Evolutionary conservation across 139 green algal genomes (phyloP).

Genomic region (Chlamydomonas applanata): DNA sequence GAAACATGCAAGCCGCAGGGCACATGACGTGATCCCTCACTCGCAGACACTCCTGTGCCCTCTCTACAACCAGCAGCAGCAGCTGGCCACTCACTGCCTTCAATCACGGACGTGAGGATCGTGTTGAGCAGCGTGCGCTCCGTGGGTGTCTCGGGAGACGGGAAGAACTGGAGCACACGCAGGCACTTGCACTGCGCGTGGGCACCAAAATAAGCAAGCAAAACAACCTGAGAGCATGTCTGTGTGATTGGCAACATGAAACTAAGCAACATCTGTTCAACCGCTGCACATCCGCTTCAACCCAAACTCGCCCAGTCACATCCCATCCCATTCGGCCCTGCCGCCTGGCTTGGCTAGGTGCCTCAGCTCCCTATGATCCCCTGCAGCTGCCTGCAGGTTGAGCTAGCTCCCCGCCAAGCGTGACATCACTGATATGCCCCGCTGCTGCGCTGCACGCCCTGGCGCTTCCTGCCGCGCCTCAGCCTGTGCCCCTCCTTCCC

Average conservation of each 20-base stretch:
- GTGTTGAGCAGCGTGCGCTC: constrained; percentile 55
- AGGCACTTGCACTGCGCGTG: constrained; percentile 84
- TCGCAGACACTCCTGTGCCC: too few relatives aligned
- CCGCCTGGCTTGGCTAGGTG: too few relatives aligned
- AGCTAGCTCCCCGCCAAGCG: too few relatives aligned
- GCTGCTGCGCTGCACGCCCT: not conserved
- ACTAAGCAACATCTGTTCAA: not conserved
- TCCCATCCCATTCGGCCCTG: not conserved
- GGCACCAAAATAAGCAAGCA: constrained; percentile 17
- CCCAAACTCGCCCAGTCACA: not conserved
- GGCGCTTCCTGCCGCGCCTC: not conserved
- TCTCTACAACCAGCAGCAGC: too few relatives aligned
- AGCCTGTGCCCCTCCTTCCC: too few relatives aligned
- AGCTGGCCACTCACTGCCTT: constrained; percentile 16
- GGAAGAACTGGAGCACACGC: constrained; percentile 94
- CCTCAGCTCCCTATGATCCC: too few relatives aligned
- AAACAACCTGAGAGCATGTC: not conserved
- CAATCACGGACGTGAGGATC: constrained; percentile 61
- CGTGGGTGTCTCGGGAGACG: constrained; percentile 70
- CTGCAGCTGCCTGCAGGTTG: too few relatives aligned
- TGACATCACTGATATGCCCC: too few relatives aligned
- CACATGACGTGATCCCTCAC: too few relatives aligned
- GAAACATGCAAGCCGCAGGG: too few relatives aligned
- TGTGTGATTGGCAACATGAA: not conserved
- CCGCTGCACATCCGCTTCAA: not conserved